Evolutionary conservation across 83 land plant species (phyloP), one percentile per base, ranked within the genome.

Genomic region (Picea engelmannii): DNA sequence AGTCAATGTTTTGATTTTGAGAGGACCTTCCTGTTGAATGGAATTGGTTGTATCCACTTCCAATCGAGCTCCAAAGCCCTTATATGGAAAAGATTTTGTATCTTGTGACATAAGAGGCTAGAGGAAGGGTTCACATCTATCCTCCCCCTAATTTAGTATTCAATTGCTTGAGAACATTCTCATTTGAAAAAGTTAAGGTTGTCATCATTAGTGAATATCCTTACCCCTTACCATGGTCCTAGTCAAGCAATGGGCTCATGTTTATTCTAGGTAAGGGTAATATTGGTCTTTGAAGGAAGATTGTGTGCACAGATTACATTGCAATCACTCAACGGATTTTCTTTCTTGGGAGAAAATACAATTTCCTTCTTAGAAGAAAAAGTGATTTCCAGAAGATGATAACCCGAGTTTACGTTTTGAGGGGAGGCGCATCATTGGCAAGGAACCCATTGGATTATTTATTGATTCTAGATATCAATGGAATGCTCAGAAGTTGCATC

Each of bases 201-300:
- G 98, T 97, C 65, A 95, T 97, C 44, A 83, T 97, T 74, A 96
- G 95, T 58, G 96, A 97, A 96, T 98, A 97, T 87, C 99, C 99
- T 63, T 31, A 31, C 35, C 35, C 35, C 35, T 31, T 97, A 97
- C 87, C 99, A 97, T 89, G 98, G 99, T 15, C 95, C 95, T 65
- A 96, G 96, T n/a, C 98, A 95, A 82, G 99, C 98, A 73, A 97
- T 93, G 99, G 96, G 99, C 5, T 89, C 95, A 70, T 86, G 96
- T 52, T 97, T 97, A 31, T 31, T 31, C 35, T 31, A 31, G 35
- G 35, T 31, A 31, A 2, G 35, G 35, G 35, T 31, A 2, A 1
- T 31, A 31, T 31, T 31, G 35, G 35, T 31, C 2, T 31, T 31
- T 31, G 35, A 1, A 31, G n/a, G 35, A 31, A 31, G 2, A 31